Evolutionary conservation across 2,329 filamentous ascomycete genomes (phyloP).

Genomic region (Neopestalotiopsis rosae): DNA sequence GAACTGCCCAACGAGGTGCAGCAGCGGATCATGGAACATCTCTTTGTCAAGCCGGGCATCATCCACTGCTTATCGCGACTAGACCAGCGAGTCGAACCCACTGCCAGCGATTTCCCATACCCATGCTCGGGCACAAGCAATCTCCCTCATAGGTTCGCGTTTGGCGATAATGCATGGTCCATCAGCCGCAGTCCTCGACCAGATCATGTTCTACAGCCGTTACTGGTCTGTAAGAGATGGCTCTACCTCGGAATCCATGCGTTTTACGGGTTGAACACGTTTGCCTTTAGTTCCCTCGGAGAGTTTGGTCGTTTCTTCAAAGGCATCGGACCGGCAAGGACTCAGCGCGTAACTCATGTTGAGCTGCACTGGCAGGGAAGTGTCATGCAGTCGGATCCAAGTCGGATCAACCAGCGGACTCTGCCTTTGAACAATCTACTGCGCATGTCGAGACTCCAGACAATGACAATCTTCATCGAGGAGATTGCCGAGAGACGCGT

Average conservation of each 20-base stretch:
- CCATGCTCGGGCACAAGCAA: conserved; percentile 28
- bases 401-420: conserved; percentile 42
- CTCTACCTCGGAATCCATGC: conserved; percentile 44
- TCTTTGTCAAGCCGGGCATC: conserved; percentile 39
- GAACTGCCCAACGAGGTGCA: conserved; percentile 38
- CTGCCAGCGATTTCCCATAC: conserved; percentile 10
- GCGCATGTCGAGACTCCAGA: conserved; percentile 45
- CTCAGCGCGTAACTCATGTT: conserved; percentile 49
- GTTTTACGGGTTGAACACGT: conserved; percentile 56
- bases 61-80: conserved; percentile 53
- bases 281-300: conserved; percentile 58
- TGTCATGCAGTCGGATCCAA: conserved; percentile 25
- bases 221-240: conserved; percentile 48
- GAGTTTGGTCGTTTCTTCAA: conserved; percentile 53
- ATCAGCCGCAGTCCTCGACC: conserved; percentile 42
- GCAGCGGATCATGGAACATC: conserved; percentile 40
- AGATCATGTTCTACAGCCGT: conserved; percentile 39
- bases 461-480: conserved; percentile 37
- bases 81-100: conserved; percentile 38
- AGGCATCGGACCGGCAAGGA: conserved; percentile 43
- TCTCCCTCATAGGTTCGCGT: conserved; percentile 43
- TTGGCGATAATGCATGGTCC: conserved; percentile 35
- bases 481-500: conserved; percentile 34
- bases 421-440: conserved; percentile 40
- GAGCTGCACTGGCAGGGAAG: conserved; percentile 18